Conservation (phyloP, 306 rosid genomes). For the Dryas octopetala region DNA sequence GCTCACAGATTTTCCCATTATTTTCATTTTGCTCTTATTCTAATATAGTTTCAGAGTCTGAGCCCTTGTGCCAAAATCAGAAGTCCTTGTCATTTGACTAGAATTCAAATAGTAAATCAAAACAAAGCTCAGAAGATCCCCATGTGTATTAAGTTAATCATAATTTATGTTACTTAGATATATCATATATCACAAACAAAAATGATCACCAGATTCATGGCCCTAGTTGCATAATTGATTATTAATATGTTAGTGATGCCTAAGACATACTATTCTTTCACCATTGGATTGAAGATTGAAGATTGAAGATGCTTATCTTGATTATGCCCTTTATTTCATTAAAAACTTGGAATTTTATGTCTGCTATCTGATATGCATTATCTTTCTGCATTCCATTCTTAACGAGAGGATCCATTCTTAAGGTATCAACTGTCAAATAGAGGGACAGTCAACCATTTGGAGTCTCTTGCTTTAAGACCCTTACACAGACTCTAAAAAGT, state of each 20-base stretch:
- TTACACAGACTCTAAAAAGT: neutral
- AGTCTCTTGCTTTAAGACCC: neutral
- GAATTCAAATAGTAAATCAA: neutral
- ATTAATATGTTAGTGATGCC: constrained; percentile 7
- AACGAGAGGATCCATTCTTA: constrained; percentile 14
- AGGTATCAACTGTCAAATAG: constrained; percentile 3
- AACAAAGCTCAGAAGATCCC: constrained; percentile 1
- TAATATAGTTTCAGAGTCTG: neutral
- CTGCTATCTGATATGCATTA: constrained; percentile 20
- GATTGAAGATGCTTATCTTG: constrained; percentile 6
- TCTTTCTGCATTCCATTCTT: constrained; percentile 19
- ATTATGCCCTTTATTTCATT: constrained; percentile 14
- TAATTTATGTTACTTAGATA: neutral
- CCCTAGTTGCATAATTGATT: neutral
- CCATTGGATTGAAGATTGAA: constrained; percentile 15
- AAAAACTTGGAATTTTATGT: constrained; percentile 25
- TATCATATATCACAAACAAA: neutral
- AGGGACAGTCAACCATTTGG: constrained; percentile 5
- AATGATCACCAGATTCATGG: neutral
- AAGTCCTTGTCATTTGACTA: constrained; percentile 9
- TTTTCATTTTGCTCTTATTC: neutral
- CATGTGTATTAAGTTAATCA: neutral
- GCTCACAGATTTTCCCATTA: neutral
- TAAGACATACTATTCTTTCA: neutral
- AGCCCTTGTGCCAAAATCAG: neutral